A percentile compares a stretch with the other conserved stretches of the same genome.
phyloP scores from a whole-genome alignment of 148 eudicot species.

The Persicaria maculosa region DNA sequence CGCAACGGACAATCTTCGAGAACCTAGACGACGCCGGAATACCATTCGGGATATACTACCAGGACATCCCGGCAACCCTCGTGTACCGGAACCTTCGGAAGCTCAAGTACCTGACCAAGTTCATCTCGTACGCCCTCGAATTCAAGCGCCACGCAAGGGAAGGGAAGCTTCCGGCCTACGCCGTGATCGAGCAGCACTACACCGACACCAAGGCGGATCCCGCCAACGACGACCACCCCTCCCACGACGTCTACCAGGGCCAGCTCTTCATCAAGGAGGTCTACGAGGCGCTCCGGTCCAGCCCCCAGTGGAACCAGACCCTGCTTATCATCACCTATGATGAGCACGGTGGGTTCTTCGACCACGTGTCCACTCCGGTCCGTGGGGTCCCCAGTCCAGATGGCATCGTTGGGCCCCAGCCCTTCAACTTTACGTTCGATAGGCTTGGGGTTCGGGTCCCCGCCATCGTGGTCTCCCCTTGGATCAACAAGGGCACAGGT shows the following conservation, averaged over 20 bases:
- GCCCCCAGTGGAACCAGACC: slow-evolving; percentile 88
- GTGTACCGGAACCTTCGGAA: slow-evolving; percentile 62
- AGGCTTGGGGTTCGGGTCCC: slow-evolving; percentile 72
- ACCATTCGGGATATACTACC: slow-evolving; percentile 63
- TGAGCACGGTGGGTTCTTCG: slow-evolving; percentile 81
- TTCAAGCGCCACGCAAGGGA: slow-evolving; percentile 56
- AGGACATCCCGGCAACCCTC: slow-evolving; percentile 66
- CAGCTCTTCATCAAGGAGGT: slow-evolving; percentile 82
- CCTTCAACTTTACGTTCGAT: slow-evolving; percentile 47
- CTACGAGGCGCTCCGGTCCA: slow-evolving; percentile 70
- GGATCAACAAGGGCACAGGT: slow-evolving; percentile 79
- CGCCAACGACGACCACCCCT: slow-evolving; percentile 78
- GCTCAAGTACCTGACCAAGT: slow-evolving; percentile 49
- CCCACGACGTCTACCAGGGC: slow-evolving; percentile 72
- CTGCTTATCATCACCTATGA: slow-evolving; percentile 66
- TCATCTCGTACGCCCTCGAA: slow-evolving; percentile 33
- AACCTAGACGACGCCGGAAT: slow-evolving; percentile 43
- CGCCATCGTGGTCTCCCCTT: slow-evolving; percentile 59
- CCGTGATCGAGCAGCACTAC: slow-evolving; percentile 72
- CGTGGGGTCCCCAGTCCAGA: slow-evolving; percentile 72
- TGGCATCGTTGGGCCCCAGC: slow-evolving; percentile 68
- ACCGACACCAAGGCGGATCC: slow-evolving; percentile 57
- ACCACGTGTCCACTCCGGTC: slow-evolving; percentile 63
- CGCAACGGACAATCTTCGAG: slow-evolving; percentile 79
- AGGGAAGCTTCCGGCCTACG: slow-evolving; percentile 60